These are phyloP conservation scores for Fusarium subtropicale DNA, from an alignment of 2,329 filamentous ascomycete species.

Conservation along the genomic window DNA sequence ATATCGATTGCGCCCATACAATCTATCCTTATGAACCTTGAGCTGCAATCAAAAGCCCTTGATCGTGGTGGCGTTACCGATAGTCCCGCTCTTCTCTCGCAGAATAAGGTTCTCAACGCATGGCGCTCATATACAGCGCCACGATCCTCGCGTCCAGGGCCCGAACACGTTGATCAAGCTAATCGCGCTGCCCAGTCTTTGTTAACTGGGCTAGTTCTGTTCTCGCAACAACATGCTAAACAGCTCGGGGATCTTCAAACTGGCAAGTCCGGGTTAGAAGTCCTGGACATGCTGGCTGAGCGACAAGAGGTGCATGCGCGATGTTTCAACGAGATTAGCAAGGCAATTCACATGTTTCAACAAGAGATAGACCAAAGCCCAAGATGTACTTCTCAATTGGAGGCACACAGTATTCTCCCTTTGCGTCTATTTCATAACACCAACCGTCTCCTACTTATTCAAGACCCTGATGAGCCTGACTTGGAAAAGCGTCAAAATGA, in stretches of 20 bases:
- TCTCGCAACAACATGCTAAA: constrained; percentile 14
- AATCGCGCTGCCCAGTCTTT: constrained; percentile 13
- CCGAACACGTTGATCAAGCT: background rate
- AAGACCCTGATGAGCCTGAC: constrained; percentile 21
- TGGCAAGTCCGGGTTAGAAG: background rate
- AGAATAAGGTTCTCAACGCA: background rate
- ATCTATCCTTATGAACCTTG: background rate
- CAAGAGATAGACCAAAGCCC: background rate
- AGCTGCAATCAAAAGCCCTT: background rate
- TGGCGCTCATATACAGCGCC: constrained; percentile 22
- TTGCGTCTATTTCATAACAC: constrained; percentile 1
- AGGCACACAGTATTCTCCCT: background rate
- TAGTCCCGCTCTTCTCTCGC: background rate
- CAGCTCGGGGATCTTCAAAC: background rate
- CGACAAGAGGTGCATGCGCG: background rate
- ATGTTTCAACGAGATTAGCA: constrained; percentile 15
- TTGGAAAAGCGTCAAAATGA: background rate
- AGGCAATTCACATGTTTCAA: background rate
- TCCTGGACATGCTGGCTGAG: background rate
- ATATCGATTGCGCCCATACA: constrained; percentile 8
- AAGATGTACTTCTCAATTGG: background rate
- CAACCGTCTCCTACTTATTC: constrained; percentile 4
- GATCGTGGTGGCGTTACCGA: background rate
- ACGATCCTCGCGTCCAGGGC: accelerated
- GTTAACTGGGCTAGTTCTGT: background rate